Base-by-base conservation (phyloP, 352 stramenopile genomes). In the Thraustochytrium sp. region DNA sequence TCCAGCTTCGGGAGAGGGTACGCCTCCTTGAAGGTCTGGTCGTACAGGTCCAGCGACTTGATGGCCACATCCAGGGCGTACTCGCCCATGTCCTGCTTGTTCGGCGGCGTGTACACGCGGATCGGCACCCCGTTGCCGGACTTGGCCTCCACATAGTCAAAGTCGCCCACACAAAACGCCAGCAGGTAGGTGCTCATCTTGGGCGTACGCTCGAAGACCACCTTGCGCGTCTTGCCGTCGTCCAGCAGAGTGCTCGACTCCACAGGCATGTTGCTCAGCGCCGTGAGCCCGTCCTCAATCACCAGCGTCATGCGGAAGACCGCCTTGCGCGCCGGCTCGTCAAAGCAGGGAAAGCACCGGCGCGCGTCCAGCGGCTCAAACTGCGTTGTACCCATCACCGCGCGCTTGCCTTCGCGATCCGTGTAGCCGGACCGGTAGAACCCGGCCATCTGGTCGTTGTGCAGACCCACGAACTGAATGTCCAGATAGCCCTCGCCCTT, bases 1-100 rank as follows among this genome's bases (percentile, higher is more conserved):
- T 99, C 96, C 63, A 98, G 88, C 89, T 99, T 99, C 63, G 96
- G 96, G 11, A 99, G 86, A 13, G 96, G 97, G 89, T 99, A 99
- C 34, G 89, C 87, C 21, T 94, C 85, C 78, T 90, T 85, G 87
- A 96, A 96, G 85, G 95, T 93, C 37, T 92, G 87, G 86, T 96
- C 87, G 85, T 95, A 97, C 3, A 91, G 84, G 85, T 94, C 90
- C 34, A 96, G 88, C 44, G 87, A 87, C 53, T 92, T 87, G 21
- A 87, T 86, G 31, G 89, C 92, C 75, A 91, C 91, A 51, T 95
- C 86, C 31, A 99, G 90, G 23, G 95, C 94, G 87, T 98, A 99
- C 3, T 90, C 85, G 2, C 96, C 96, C 49, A 91, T 89, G 21
- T 91, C 88, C 59, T 88, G 92, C 88, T 97, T 95, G 13, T 94